Percentiles rank a stretch among this genome's conserved stretches.
Conservation (phyloP, 192 early-diverging fungal genomes). For the Coemansia sp. region DNA sequence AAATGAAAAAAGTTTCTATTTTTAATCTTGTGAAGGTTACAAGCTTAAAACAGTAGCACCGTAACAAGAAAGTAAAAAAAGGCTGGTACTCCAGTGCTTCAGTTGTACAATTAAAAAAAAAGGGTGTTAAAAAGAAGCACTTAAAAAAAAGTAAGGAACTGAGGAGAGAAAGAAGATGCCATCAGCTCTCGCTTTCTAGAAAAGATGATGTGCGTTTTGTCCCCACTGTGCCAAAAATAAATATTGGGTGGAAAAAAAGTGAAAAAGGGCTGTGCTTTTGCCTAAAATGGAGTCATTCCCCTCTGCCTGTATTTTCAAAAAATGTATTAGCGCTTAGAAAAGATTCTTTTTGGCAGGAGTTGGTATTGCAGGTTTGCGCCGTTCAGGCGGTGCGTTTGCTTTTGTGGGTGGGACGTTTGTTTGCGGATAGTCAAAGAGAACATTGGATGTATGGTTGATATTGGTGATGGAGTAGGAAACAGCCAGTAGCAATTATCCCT, state of each 20-base stretch:
- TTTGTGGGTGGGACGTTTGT: no score
- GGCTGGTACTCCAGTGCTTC: neutral
- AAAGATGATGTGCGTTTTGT: neutral
- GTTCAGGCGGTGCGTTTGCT: no score
- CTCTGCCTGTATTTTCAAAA: no score
- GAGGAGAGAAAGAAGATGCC: slow-evolving; percentile 3
- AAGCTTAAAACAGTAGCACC: neutral
- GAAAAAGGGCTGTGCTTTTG: neutral
- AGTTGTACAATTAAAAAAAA: neutral
- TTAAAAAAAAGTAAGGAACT: slow-evolving; percentile 6
- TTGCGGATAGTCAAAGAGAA: no score
- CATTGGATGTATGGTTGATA: no score
- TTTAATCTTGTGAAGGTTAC: neutral
- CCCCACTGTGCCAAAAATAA: neutral
- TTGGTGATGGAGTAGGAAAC: no score
- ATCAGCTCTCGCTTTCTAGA: neutral
- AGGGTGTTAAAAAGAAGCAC: neutral
- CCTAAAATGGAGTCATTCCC: neutral
- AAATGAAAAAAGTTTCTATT: neutral
- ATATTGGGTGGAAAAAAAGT: neutral
- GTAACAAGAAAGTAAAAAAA: neutral
- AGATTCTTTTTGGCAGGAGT: no score
- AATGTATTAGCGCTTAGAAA: no score
- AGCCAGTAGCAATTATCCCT: no score
- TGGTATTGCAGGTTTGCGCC: no score